A percentile compares a stretch with the other conserved stretches of the same genome.
These are phyloP conservation scores for Penicillium sp. DNA, from an alignment of 2,329 filamentous ascomycete species.

Conservation along the genomic window DNA sequence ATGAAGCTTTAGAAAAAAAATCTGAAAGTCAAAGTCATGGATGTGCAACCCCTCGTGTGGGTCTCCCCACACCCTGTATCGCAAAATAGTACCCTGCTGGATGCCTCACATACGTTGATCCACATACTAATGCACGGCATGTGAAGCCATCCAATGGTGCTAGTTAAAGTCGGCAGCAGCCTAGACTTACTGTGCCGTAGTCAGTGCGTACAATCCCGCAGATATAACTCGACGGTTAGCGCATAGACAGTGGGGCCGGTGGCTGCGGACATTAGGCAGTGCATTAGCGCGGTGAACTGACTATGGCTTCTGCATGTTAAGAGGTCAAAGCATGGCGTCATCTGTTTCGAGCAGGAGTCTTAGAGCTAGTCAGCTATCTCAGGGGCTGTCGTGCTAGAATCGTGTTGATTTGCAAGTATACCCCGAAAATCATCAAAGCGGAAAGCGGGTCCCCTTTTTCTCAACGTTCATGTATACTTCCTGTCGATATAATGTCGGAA, in stretches of 20 bases:
- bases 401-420: not conserved
- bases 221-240: constrained; percentile 16
- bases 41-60: not conserved
- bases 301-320: constrained; percentile 16
- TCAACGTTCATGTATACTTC: not conserved
- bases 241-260: constrained; percentile 14
- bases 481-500: not conserved
- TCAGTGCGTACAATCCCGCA: constrained; percentile 22
- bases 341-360: constrained; percentile 9
- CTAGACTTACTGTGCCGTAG: constrained; percentile 19
- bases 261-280: constrained; percentile 15
- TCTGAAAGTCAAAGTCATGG: not conserved
- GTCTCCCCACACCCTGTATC: not conserved
- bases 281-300: constrained; percentile 27
- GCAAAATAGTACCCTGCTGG: not conserved
- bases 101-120: constrained; percentile 3
- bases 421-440: not conserved
- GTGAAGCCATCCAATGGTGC: constrained; percentile 6
- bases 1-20: not conserved
- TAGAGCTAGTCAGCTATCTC: constrained; percentile 7
- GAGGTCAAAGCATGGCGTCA: constrained; percentile 19
- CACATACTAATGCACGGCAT: constrained; percentile 24
- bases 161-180: constrained; percentile 7
- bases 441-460: constrained; percentile 1
- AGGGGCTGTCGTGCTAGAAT: constrained; percentile 10